Conservation (phyloP, 495 filamentous ascomycete genomes). For the Jackrogersella multiformis region DNA sequence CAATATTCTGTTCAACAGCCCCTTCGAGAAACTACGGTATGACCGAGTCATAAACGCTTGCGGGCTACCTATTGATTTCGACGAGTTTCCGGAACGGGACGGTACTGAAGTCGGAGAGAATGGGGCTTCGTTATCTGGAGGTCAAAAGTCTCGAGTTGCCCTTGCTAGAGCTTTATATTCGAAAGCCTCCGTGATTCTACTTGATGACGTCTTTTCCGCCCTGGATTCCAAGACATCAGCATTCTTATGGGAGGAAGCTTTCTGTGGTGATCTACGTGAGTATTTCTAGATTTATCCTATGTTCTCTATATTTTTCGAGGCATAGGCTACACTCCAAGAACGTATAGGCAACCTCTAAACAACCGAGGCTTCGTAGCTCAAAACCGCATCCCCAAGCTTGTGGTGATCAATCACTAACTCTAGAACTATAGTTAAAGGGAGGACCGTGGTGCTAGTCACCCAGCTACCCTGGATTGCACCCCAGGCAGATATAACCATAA, state of each 20-base stretch:
- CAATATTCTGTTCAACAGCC: conserved; percentile 66
- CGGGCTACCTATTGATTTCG: conserved; percentile 68
- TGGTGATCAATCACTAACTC: conserved; percentile 13
- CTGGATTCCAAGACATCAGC: conserved; percentile 62
- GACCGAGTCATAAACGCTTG: conserved; percentile 70
- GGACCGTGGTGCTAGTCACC: conserved; percentile 51
- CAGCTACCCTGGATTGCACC: conserved; percentile 57
- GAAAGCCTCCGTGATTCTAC: conserved; percentile 66
- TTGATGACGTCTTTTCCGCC: conserved; percentile 78
- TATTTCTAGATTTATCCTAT: conserved; percentile 27
- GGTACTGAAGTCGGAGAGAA: conserved; percentile 73
- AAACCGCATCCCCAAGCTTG: background rate
- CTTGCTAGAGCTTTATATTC: conserved; percentile 77
- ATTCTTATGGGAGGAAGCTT: conserved; percentile 58
- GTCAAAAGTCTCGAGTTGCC: conserved; percentile 75
- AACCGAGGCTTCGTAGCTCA: background rate
- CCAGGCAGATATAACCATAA: conserved; percentile 56
- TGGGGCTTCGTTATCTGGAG: conserved; percentile 73
- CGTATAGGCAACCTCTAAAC: background rate
- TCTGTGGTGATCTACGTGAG: conserved; percentile 60
- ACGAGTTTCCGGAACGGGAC: conserved; percentile 53
- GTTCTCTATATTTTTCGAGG: conserved; percentile 8
- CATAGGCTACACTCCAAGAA: background rate
- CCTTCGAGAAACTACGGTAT: conserved; percentile 60
- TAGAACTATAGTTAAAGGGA: conserved; percentile 35